Base-by-base conservation (phyloP, 805 yeast genomes). In the Lipomyces yamadae region DNA sequence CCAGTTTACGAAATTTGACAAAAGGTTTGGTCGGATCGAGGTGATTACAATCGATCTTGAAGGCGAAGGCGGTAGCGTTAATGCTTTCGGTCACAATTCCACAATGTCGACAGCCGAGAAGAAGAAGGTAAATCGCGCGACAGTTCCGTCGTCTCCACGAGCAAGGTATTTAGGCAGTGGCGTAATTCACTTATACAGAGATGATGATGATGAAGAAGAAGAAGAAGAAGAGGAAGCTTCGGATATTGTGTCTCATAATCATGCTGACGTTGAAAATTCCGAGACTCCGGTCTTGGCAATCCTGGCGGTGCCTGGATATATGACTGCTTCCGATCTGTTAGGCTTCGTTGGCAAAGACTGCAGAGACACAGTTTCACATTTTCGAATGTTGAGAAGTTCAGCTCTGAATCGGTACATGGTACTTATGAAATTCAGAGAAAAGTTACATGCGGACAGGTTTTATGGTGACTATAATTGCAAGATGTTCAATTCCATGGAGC, bases 241-340 rank as follows among this genome's bases (percentile, higher is more conserved):
- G 18, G 70, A 67, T 15, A 62, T 39, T 10, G 58, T 56, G 30
- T 50, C 62, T 10, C 69, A 64, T 3, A 50, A 54, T 5, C 62
- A 65, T 5, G 75, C 66, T 3, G 63, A 55, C 8, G 64, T 61
- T 29, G 55, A 58, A 4, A 72, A 75, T 15, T 67, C 73, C 7
- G 72, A 72, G 39, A 66, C 74, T 24, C 64, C 92, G 1, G 88
- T 89, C 78, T 85, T 91, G 3, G 87, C 94, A 0, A 89, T 92
- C 24, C 77, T 92, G n/a, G 92, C 96, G 0, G 88, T 92, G 0
- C 98, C 98, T 0, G 86, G 90, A 10, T 93, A 92, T 75, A 88
- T 92, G 76, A 88, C 96, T 0, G 90, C 94, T 0, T 88, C 92
- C 32, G 97, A 92, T 73, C 75, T 93, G 32, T 76, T 92, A 3